These are phyloP conservation scores for Chionographis japonica DNA, from an alignment of 106 monocot genomes.

Conservation along the genomic window DNA sequence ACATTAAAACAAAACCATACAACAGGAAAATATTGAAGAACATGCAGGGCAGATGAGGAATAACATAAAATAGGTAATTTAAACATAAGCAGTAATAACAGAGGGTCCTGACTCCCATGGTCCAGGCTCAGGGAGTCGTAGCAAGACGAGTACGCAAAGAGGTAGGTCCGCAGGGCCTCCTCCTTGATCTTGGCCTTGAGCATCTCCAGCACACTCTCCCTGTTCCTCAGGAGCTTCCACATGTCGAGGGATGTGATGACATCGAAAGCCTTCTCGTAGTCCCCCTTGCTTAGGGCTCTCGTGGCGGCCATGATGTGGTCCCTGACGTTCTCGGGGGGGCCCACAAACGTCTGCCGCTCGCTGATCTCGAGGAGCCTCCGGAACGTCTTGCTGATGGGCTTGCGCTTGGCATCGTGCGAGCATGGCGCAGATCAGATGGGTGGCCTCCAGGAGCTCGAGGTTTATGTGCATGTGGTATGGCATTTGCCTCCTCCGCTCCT, in stretches of 20 bases:
- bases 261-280: conserved; percentile 51
- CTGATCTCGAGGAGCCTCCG: conserved; percentile 75
- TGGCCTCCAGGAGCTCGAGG: conserved; percentile 91
- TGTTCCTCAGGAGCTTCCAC: conserved; percentile 79
- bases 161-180: conserved; percentile 73
- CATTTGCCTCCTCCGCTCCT: conserved; percentile 82
- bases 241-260: conserved; percentile 55
- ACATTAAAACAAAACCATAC: too few species aligned
- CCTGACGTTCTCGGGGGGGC: conserved; percentile 90
- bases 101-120: too few species aligned
- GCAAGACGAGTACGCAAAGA: conserved; percentile 71
- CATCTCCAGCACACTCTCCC: conserved; percentile 62
- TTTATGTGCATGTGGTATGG: conserved; percentile 99
- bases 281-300: conserved; percentile 65
- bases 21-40: too few species aligned
- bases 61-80: too few species aligned
- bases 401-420: conserved; percentile 62
- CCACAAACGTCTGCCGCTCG: conserved; percentile 79
- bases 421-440: conserved; percentile 87
- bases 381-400: conserved; percentile 79
- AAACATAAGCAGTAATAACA: too few species aligned
- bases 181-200: conserved; percentile 76
- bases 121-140: conserved; percentile 71
- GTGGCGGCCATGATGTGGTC: conserved; percentile 90
- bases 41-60: too few species aligned